Evolutionary conservation across 805 yeast species (phyloP), one percentile per base, ranked within the genome.

Genomic region (Wickerhamiella hasegawae): DNA sequence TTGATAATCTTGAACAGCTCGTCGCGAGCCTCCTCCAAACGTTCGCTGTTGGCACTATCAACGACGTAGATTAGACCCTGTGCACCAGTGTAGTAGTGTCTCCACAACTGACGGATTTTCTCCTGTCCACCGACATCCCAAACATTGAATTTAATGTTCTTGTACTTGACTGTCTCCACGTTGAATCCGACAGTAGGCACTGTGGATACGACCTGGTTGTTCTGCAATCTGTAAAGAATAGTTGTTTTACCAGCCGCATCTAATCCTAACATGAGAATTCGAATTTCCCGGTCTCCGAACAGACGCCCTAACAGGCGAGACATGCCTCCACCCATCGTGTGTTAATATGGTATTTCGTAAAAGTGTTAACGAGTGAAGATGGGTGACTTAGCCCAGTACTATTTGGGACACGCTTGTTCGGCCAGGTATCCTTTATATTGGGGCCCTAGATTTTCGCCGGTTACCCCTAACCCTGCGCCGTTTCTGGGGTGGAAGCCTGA

Each of bases 81-180:
- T 4, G 95, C 82, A 26, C 94, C 94, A 10, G 93, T 80, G 58
- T 79, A 83, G 59, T 85, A 85, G 54, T 85, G 95, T 57, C 95
- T 73, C 96, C 97, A 85, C 39, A 85, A 65, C 0, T 92, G 93
- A 52, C 95, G 71, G 46, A 84, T 71, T 56, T 92, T 66, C 50
- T 80, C 92, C 62, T 83, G 96, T 54, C 95, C 96, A 60, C 96
- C 96, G 41, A 90, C 90, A 57, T 81, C 93, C 93, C 93, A 81
- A 53, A 81, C 84, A 41, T 83, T 82, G 61, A 81, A 79, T 38
- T 79, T 74, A 39, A 80, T 76, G 55, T 79, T 79, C 54, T 76
- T 77, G 57, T 76, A 80, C 39, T 78, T 73, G 42, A 81, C 81
- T 3, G 87, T 77, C 57, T 81, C 94, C 33, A 81, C 90, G 58